A percentile compares a stretch with the other conserved stretches of the same genome.
Evolutionary conservation across 2,329 filamentous ascomycete genomes (phyloP).

Genomic region (Botryotinia narcissicola): DNA sequence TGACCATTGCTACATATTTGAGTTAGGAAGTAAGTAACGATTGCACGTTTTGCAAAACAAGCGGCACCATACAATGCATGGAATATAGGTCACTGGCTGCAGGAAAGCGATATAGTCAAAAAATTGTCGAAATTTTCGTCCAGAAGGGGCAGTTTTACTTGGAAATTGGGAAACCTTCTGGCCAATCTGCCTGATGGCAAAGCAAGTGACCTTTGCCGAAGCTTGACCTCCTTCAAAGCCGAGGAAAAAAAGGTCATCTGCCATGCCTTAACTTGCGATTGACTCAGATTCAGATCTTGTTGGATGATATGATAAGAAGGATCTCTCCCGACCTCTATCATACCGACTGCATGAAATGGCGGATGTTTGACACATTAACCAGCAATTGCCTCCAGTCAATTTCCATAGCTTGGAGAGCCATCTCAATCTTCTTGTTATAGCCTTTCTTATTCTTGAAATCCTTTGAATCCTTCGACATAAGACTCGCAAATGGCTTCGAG

Average conservation of each 20-base stretch:
- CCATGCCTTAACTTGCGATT: not conserved
- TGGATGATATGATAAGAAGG: conserved; percentile 7
- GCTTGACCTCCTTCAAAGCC: not conserved
- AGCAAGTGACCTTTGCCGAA: not conserved
- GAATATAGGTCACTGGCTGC: not conserved
- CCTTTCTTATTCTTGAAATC: not conserved
- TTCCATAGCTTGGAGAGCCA: not conserved
- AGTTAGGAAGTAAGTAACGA: not conserved
- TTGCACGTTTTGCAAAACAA: not conserved
- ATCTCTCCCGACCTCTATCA: not conserved
- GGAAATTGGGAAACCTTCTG: not conserved
- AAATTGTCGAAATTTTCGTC: too few species aligned
- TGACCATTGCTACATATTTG: not conserved
- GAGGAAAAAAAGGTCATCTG: not conserved
- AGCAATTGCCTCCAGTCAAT: not conserved
- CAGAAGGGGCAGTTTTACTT: not conserved
- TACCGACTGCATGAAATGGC: not conserved
- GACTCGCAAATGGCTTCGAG: conserved; percentile 3
- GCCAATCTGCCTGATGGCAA: not conserved
- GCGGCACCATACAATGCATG: not conserved
- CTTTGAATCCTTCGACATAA: not conserved
- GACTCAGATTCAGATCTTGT: not conserved
- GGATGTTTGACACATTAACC: conserved; percentile 8
- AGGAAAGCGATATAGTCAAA: not conserved
- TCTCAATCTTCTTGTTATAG: not conserved